Percentiles rank a stretch among this genome's conserved stretches.
phyloP scores from a whole-genome alignment of 2,329 filamentous ascomycete species.

The Cercospora brassicicola region DNA sequence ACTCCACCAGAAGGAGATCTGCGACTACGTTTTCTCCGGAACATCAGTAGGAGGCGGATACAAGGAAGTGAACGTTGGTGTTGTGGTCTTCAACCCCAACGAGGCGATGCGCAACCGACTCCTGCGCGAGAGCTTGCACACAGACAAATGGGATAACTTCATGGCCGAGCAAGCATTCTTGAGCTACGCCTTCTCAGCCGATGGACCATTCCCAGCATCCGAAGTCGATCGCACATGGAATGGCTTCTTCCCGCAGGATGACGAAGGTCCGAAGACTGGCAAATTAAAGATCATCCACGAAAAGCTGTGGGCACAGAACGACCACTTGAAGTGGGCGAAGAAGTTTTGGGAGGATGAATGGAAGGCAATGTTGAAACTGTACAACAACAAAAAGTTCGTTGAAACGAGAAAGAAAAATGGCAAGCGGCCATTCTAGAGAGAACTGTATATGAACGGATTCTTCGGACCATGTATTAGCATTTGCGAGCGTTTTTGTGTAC shows the following conservation, averaged over 20 bases:
- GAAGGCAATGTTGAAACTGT: constrained; percentile 23
- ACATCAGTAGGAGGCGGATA: constrained; percentile 17
- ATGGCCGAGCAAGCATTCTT: constrained; percentile 30
- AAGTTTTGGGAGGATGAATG: constrained; percentile 23
- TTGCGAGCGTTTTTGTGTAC: constrained; percentile 11
- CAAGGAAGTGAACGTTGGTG: constrained; percentile 28
- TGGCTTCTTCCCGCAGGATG: constrained; percentile 24
- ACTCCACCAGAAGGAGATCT: constrained; percentile 18
- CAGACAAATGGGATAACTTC: constrained; percentile 24
- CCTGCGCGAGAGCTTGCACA: constrained; percentile 19
- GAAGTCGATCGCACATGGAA: constrained; percentile 26
- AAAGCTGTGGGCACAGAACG: constrained; percentile 25
- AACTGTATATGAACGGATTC: neutral
- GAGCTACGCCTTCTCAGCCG: constrained; percentile 19
- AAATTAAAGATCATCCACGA: constrained; percentile 29
- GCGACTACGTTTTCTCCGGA: constrained; percentile 26
- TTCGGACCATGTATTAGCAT: constrained; percentile 5
- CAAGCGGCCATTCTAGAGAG: constrained; percentile 15
- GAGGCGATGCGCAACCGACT: constrained; percentile 26
- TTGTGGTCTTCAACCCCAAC: constrained; percentile 27
- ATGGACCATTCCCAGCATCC: constrained; percentile 24
- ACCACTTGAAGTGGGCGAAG: constrained; percentile 20
- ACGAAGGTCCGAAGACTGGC: constrained; percentile 19
- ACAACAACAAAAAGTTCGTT: constrained; percentile 24
- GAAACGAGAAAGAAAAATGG: constrained; percentile 14